phyloP scores from a whole-genome alignment of 2,329 filamentous ascomycete genomes.

The Didymosphaeria variabile region DNA sequence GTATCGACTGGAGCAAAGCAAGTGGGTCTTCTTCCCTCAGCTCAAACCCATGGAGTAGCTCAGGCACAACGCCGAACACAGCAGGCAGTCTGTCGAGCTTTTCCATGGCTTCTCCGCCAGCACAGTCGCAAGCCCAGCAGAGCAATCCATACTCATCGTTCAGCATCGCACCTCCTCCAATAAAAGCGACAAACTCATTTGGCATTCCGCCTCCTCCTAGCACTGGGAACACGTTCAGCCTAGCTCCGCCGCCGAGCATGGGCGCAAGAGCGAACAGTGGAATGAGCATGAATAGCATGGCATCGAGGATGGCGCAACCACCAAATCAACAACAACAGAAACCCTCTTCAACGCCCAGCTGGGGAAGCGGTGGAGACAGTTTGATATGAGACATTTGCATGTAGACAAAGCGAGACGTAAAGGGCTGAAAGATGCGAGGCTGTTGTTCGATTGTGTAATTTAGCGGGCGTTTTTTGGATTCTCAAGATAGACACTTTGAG shows the following conservation, averaged over 20 bases:
- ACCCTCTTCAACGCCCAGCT: conserved; percentile 7
- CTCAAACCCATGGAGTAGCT: conserved; percentile 37
- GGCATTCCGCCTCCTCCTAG: conserved; percentile 24
- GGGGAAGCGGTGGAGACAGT: conserved; percentile 20
- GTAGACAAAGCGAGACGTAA: background rate
- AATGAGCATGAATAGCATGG: conserved; percentile 37
- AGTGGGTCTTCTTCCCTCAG: conserved; percentile 23
- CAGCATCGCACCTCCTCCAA: conserved; percentile 50
- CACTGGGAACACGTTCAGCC: conserved; percentile 32
- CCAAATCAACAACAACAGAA: conserved; percentile 15
- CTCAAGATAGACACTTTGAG: conserved; percentile 10
- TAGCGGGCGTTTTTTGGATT: conserved; percentile 13
- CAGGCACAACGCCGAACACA: conserved; percentile 23
- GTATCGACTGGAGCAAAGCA: conserved; percentile 45
- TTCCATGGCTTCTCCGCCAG: conserved; percentile 61
- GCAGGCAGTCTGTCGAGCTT: conserved; percentile 48
- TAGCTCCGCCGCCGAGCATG: conserved; percentile 36
- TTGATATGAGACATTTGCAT: conserved; percentile 16
- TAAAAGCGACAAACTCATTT: conserved; percentile 26
- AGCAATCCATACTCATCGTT: conserved; percentile 47
- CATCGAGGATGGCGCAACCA: conserved; percentile 14
- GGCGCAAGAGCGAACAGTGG: conserved; percentile 32
- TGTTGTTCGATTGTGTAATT: conserved; percentile 9
- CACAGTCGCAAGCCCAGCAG: conserved; percentile 27
- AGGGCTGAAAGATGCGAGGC: background rate